Evolutionary conservation across 148 eudicot genomes (phyloP), one percentile per base, ranked within the genome.

Genomic region (Chenopodium berlandieri): DNA sequence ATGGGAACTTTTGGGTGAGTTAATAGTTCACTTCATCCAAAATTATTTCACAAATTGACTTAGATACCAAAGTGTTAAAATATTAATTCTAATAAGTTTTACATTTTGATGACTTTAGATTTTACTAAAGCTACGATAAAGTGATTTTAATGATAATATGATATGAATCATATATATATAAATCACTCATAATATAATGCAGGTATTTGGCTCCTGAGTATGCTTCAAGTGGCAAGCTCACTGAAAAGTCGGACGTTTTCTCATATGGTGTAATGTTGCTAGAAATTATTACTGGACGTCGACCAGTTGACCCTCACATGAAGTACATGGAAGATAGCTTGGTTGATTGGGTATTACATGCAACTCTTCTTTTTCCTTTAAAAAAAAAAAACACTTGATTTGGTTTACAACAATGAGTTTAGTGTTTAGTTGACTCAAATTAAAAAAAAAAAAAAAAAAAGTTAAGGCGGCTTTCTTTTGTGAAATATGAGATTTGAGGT

Each of bases 1-100:
- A 94, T 92, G 98, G 98, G 98, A 80, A 94, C 98, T 73, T 94
- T 94, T 64, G 98, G 98, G 98, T 92, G 74, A 76, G 88, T 79
- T 25, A 0, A 30, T 67, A 2, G 16, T 67, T 62, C 66, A 62
- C 4, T 7, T 48, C 54, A 47, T 46, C 19, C 0, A 20, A 16
- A 56, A 11, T 50, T 50, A 50, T 11, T 50, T 11, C 11, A 9
- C 0, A 12, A 2, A 3, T 50, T 50, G 54, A 50, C 11, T 50
- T 2, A 50, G 0, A 12, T 2, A 50, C 54, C 4, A 50, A 50
- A 50, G 54, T 50, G 14, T 12, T 40, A 6, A 34, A 34, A 4
- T 34, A 4, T 0, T 34, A 34, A 34, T 34, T 2, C 4, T 34
- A 34, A 4, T 34, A 34, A 34, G 40, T 34, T 4, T 34, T 0